Conservation (phyloP, 164 flowering plant genomes). For the Kalanchoe fedtschenkoi region DNA sequence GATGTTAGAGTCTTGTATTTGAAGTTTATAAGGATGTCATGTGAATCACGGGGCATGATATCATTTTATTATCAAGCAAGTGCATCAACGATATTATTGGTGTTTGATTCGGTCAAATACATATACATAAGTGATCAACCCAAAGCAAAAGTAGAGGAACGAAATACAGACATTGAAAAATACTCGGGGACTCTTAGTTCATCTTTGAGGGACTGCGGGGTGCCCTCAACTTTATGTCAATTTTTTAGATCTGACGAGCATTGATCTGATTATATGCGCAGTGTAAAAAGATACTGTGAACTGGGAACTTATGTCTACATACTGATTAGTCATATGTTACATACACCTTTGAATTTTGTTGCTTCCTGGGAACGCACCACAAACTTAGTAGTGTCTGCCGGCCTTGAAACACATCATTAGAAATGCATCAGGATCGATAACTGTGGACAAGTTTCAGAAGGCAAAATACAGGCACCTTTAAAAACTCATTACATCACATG, state of each 20-base stretch:
- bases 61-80: not conserved
- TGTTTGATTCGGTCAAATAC: not conserved
- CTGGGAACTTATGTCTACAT: not conserved
- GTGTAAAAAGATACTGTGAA: not conserved
- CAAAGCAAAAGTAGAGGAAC: not conserved
- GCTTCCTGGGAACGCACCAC: not conserved
- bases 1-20: slow-evolving; percentile 2
- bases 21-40: slow-evolving; percentile 2
- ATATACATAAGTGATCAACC: not conserved
- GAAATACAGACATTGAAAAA: not conserved
- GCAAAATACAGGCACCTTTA: not conserved
- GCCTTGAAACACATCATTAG: too few relatives aligned
- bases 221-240: not conserved
- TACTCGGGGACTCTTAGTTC: too few relatives aligned
- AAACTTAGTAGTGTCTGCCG: too few relatives aligned
- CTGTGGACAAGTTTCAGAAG: not conserved
- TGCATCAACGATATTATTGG: not conserved
- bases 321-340: not conserved
- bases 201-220: not conserved
- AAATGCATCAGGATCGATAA: too few relatives aligned
- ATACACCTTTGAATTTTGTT: not conserved
- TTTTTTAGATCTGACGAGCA: not conserved
- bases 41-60: not conserved
- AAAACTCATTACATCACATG: not conserved
- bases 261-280: not conserved